Evolutionary conservation across 441 rosid genomes (phyloP), one percentile per base, ranked within the genome.

Genomic region (Mallotus repandus): DNA sequence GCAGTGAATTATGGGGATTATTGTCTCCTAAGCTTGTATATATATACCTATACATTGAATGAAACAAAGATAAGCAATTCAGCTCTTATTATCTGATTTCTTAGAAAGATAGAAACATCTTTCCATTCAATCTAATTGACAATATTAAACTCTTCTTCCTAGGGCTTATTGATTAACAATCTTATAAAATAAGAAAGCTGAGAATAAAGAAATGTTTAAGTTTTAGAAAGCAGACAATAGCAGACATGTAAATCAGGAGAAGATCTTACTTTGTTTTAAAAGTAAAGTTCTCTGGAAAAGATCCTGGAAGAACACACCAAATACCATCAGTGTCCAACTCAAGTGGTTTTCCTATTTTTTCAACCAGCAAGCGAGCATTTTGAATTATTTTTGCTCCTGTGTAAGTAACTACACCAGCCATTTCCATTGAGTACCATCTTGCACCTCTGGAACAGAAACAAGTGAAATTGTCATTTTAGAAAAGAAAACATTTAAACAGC

Each of bases 361-460:
- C 97, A 82, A 96, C 88, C 72, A 96, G 96, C 84, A 94, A 82
- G 70, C 91, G 93, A 76, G 99, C 99, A 82, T 89, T 92, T 81
- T 96, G 99, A 78, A 96, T 96, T 69, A 96, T 96, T 88, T 96
- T 96, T 79, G 98, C 99, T 77, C 99, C 99, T 69, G 98, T 96
- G 81, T 96, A 94, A 22, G 99, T 96, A 79, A 96, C 99, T 68
- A 93, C 99, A 75, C 99, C 98, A 78, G 99, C 99, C 99, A 96
- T 96, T 89, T 96, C 99, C 99, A 93, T 96, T 35, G 99, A 96
- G 84, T 93, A 96, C 99, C 99, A 93, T 84, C 99, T 92, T 80
- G 99, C 99, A 79, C 99, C 99, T 87, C 99, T 96, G 80, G 70
- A 78, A 72, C 68, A 79, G 53, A 79, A 78, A 73, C 75, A 75